Percentiles rank a stretch among this genome's conserved stretches.
Conservation (phyloP, 2,329 filamentous ascomycete species). For the Arthrobotrys megalospora region DNA sequence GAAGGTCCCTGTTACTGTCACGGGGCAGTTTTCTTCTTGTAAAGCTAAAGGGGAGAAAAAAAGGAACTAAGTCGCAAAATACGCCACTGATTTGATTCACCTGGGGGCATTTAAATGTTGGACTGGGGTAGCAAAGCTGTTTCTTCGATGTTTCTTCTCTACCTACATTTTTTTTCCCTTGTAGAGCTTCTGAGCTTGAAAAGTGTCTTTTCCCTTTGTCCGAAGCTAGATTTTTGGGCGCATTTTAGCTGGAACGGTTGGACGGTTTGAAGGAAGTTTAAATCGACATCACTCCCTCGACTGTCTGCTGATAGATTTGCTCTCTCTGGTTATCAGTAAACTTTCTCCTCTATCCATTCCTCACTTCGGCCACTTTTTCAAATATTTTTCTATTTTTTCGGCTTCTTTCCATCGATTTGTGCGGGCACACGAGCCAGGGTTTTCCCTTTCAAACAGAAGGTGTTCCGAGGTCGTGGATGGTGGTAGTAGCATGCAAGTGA, state of each 20-base stretch:
- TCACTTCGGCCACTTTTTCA: slow-evolving; percentile 64
- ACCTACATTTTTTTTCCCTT: slow-evolving; percentile 68
- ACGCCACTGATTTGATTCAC: background rate
- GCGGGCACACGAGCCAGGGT: slow-evolving; percentile 67
- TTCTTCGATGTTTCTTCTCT: background rate
- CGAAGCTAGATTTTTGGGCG: slow-evolving; percentile 12
- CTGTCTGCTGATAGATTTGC: slow-evolving; percentile 8
- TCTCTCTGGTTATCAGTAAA: slow-evolving; percentile 66
- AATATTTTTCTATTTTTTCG: slow-evolving; percentile 61
- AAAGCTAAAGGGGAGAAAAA: background rate
- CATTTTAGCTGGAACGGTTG: background rate
- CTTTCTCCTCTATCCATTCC: slow-evolving; percentile 71
- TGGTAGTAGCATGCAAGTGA: slow-evolving; percentile 1
- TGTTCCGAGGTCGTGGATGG: slow-evolving; percentile 17
- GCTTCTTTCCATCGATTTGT: slow-evolving; percentile 57
- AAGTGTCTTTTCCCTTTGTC: slow-evolving; percentile 64
- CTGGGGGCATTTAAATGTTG: background rate
- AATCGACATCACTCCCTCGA: slow-evolving; percentile 12
- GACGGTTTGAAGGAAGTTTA: slow-evolving; percentile 3
- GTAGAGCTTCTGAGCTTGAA: slow-evolving; percentile 66
- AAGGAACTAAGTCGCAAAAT: slow-evolving; percentile 5
- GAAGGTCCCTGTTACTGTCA: slow-evolving; percentile 17
- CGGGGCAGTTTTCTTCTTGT: slow-evolving; percentile 22
- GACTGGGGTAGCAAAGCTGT: slow-evolving; percentile 9
- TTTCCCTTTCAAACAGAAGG: slow-evolving; percentile 71